Conservation (phyloP, 441 rosid genomes). For the Jatropha multifida region DNA sequence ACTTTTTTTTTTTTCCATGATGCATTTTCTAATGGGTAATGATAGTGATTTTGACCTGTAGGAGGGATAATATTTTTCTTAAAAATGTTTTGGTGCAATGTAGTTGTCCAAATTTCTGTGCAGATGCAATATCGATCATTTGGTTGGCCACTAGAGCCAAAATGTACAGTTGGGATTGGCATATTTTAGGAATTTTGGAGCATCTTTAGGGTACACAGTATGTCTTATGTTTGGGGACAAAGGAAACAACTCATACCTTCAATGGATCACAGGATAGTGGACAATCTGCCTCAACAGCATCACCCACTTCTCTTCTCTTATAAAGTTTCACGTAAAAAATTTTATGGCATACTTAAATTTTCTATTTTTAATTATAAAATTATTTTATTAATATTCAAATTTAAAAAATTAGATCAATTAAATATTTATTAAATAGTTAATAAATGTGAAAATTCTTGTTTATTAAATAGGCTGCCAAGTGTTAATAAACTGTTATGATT, state of each 20-base stretch:
- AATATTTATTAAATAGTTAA: no score
- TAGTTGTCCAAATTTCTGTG: constrained; percentile 7
- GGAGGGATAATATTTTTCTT: no score
- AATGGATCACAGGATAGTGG: constrained; percentile 20
- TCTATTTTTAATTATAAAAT: no score
- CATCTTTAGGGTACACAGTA: constrained; percentile 36
- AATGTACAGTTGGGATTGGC: constrained; percentile 19
- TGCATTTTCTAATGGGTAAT: constrained; percentile 12
- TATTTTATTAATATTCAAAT: no score
- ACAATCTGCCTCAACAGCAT: constrained; percentile 33
- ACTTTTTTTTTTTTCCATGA: not conserved
- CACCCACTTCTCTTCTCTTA: constrained; percentile 24
- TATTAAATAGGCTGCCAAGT: no score
- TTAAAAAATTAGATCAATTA: no score
- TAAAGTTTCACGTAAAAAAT: no score
- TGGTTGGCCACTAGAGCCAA: constrained; percentile 41
- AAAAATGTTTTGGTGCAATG: not conserved
- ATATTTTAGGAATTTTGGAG: constrained; percentile 18
- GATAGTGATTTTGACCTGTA: constrained; percentile 32
- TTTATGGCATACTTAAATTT: no score
- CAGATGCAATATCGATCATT: constrained; percentile 25
- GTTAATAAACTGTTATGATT: no score
- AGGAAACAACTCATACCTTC: constrained; percentile 22
- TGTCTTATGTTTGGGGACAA: constrained; percentile 37
- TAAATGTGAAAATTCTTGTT: no score